Conservation (phyloP, 768 basidiomycete species). For the Pleurotus platypus region DNA sequence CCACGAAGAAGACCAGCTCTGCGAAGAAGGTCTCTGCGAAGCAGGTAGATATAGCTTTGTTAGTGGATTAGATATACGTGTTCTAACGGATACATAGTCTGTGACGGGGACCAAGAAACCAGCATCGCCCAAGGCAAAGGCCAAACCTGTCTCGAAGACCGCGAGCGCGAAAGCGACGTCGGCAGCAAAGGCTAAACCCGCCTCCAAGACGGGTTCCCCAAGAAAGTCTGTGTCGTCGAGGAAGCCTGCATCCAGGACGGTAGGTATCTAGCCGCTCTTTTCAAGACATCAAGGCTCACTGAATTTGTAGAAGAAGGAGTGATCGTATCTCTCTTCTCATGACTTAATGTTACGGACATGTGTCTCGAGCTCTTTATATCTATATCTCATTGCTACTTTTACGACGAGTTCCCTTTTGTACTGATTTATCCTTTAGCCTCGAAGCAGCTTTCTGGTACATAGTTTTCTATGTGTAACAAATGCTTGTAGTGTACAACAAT, state of each 20-base stretch:
- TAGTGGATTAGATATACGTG: background rate
- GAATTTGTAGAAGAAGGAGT: slow-evolving; percentile 2
- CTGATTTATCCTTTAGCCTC: slow-evolving; percentile 3
- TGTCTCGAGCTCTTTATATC: background rate
- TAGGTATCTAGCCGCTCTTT: background rate
- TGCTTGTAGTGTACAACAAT: too few relatives aligned
- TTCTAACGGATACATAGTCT: slow-evolving; percentile 20
- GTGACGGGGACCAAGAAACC: slow-evolving; percentile 38
- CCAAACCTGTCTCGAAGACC: slow-evolving; percentile 23
- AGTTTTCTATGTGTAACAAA: background rate
- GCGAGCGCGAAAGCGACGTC: slow-evolving; percentile 16
- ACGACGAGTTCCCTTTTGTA: slow-evolving; percentile 9
- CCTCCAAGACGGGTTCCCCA: slow-evolving; percentile 17
- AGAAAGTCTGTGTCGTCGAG: slow-evolving; percentile 10
- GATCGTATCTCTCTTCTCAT: background rate
- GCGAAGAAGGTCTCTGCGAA: slow-evolving; percentile 50
- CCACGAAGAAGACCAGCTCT: slow-evolving; percentile 24
- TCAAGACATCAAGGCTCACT: too few relatives aligned
- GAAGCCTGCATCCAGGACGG: slow-evolving; percentile 19
- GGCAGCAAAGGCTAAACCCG: slow-evolving; percentile 14
- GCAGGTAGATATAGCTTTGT: slow-evolving; percentile 40
- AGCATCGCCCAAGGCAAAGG: slow-evolving; percentile 25
- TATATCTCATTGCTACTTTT: background rate
- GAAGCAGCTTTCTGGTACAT: background rate
- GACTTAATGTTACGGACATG: background rate